Evolutionary conservation across 83 land plant species (phyloP).

Genomic region (Picea abies): DNA sequence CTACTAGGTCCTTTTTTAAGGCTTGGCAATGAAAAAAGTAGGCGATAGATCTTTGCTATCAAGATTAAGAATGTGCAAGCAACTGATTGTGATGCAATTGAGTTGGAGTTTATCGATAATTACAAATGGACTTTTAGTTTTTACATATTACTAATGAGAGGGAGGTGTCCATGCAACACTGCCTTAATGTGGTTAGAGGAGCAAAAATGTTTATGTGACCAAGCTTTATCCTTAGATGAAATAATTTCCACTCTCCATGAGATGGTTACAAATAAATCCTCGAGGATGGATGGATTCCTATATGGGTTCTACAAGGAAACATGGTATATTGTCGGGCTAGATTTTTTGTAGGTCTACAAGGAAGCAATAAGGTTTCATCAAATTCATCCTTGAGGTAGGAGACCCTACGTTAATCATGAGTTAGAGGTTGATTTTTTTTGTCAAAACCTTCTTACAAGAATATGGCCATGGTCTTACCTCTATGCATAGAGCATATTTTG

Average conservation of each 20-base stretch:
- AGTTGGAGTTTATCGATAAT: no score
- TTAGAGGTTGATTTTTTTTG: neutral
- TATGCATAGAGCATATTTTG: neutral
- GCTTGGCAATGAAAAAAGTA: no score
- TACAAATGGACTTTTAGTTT: no score
- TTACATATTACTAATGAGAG: no score
- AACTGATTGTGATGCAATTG: no score
- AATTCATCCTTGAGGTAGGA: neutral
- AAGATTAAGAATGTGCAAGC: no score
- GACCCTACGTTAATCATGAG: neutral
- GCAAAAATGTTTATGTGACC: no score
- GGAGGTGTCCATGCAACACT: no score
- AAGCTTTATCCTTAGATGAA: no score
- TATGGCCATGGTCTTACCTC: neutral
- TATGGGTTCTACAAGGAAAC: neutral
- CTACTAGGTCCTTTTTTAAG: no score
- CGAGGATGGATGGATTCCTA: neutral
- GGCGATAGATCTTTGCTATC: no score
- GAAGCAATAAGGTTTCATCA: neutral
- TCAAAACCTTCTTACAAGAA: conserved; percentile 14
- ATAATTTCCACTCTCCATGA: neutral
- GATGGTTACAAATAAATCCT: neutral
- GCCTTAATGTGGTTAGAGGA: no score
- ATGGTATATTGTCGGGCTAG: neutral
- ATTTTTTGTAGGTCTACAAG: neutral